Evolutionary conservation across 768 basidiomycete species (phyloP).

Genomic region (Tulasnella calospora): DNA sequence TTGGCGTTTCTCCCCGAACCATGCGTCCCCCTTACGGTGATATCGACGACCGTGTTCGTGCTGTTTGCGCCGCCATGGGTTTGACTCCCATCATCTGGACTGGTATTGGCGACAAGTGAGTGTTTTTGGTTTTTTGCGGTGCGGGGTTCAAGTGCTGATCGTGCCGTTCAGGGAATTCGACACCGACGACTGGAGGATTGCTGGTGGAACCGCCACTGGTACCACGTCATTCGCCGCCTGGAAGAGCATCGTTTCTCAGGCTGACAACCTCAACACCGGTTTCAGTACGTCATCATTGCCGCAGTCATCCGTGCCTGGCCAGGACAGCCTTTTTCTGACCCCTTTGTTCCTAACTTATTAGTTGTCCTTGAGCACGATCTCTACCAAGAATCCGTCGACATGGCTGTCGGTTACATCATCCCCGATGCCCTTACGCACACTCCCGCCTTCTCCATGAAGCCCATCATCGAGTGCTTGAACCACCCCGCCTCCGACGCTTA

Average conservation of each 20-base stretch:
- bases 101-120: neutral
- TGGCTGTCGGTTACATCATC: slow-evolving; percentile 46
- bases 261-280: slow-evolving; percentile 47
- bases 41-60: slow-evolving; percentile 90
- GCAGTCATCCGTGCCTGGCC: neutral
- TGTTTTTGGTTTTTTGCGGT: too few relatives aligned
- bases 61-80: slow-evolving; percentile 86
- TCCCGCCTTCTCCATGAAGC: slow-evolving; percentile 26
- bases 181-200: slow-evolving; percentile 85
- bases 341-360: neutral
- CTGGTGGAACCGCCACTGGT: slow-evolving; percentile 67
- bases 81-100: slow-evolving; percentile 84
- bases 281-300: slow-evolving; percentile 45
- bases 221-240: slow-evolving; percentile 63
- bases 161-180: slow-evolving; percentile 49
- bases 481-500: slow-evolving; percentile 37
- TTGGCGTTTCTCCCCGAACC: slow-evolving; percentile 44
- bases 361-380: slow-evolving; percentile 85
- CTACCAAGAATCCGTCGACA: slow-evolving; percentile 48
- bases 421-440: slow-evolving; percentile 34
- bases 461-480: slow-evolving; percentile 30
- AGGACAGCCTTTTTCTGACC: neutral
- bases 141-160: neutral
- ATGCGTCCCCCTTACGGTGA: slow-evolving; percentile 78
- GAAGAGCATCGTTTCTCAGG: slow-evolving; percentile 65